Evolutionary conservation across 352 stramenopile genomes (phyloP).

Genomic region (Globisporangium recalcitrans): DNA sequence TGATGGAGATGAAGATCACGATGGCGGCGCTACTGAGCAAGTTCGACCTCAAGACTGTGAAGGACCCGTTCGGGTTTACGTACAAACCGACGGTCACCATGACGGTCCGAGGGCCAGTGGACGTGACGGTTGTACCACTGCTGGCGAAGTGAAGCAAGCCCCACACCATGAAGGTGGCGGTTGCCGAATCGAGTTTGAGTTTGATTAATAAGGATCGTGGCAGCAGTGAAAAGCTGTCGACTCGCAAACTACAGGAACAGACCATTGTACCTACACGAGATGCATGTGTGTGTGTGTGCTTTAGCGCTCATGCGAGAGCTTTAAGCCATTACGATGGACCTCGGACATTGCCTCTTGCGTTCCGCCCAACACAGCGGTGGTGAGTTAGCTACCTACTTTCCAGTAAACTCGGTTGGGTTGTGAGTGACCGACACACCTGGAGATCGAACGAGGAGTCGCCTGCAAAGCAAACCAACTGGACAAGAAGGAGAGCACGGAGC

Average conservation of each 20-base stretch:
- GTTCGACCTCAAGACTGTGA: slow-evolving; percentile 40
- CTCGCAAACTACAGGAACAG: too few relatives aligned
- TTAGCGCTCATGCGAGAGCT: too few relatives aligned
- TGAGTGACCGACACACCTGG: too few relatives aligned
- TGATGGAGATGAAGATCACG: slow-evolving; percentile 47
- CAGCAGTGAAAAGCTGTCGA: too few relatives aligned
- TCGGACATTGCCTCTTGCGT: too few relatives aligned
- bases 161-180: not conserved
- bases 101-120: slow-evolving; percentile 31
- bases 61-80: slow-evolving; percentile 38
- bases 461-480: not conserved
- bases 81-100: slow-evolving; percentile 46
- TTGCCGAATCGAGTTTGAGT: not conserved
- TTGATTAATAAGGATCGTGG: not conserved
- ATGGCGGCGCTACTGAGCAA: slow-evolving; percentile 43
- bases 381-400: too few relatives aligned
- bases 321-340: too few relatives aligned
- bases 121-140: not conserved
- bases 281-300: too few relatives aligned
- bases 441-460: not conserved
- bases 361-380: too few relatives aligned
- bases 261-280: too few relatives aligned
- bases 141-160: too few relatives aligned
- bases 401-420: too few relatives aligned
- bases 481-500: not conserved